A percentile compares a stretch with the other conserved stretches of the same genome.
These are phyloP conservation scores for Trametopsis cervina DNA, from an alignment of 768 basidiomycete species.

Conservation along the genomic window DNA sequence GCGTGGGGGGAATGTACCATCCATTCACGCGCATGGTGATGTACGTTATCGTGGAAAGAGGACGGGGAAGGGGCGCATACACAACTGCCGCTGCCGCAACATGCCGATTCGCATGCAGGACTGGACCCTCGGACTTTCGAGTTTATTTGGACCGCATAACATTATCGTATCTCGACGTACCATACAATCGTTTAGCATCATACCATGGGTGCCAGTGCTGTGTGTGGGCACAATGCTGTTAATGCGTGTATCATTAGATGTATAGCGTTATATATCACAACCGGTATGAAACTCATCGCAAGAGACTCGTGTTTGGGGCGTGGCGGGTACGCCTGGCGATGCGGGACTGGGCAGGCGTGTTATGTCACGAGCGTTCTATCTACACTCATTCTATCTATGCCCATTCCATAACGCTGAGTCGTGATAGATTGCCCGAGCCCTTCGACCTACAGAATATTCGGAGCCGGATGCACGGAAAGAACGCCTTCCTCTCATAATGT, in stretches of 20 bases:
- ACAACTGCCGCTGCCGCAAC: slow-evolving; percentile 2
- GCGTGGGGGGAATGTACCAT: background rate
- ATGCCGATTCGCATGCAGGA: background rate
- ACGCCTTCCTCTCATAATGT: background rate
- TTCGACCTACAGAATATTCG: background rate
- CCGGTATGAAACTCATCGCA: slow-evolving; percentile 1
- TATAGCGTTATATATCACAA: slow-evolving; percentile 1
- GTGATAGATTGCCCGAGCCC: background rate
- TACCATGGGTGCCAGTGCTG: background rate
- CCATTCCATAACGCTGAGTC: too few species aligned
- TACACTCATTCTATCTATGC: too few species aligned
- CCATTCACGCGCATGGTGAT: slow-evolving; percentile 2
- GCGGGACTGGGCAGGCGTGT: background rate
- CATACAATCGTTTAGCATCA: slow-evolving; percentile 6
- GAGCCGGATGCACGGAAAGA: background rate
- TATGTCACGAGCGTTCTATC: slow-evolving; percentile 4
- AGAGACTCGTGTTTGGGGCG: slow-evolving; percentile 18
- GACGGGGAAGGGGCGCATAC: slow-evolving; percentile 7
- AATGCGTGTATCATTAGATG: slow-evolving; percentile 10
- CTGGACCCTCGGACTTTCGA: slow-evolving; percentile 10
- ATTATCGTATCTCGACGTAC: slow-evolving; percentile 9
- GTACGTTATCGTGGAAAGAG: slow-evolving; percentile 5
- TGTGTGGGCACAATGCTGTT: slow-evolving; percentile 10
- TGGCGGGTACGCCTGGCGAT: slow-evolving; percentile 10
- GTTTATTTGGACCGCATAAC: slow-evolving; percentile 8